Percentiles rank a stretch among this genome's conserved stretches.
Conservation (phyloP, 306 rosid species). For the Castanea sativa region DNA sequence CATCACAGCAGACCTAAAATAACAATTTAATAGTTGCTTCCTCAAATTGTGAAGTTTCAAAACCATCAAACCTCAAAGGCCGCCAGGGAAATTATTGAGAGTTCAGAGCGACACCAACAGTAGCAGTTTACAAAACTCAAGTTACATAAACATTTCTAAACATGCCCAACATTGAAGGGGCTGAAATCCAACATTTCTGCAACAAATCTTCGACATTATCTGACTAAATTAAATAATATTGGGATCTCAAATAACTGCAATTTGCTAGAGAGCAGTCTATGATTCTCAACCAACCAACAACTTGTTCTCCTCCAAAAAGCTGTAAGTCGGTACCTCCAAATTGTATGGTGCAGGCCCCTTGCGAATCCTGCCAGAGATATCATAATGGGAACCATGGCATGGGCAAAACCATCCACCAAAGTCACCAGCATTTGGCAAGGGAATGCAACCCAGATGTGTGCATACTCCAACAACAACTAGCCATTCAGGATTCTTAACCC, state of each 20-base stretch:
- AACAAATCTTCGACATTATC: slow-evolving; percentile 57
- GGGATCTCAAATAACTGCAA: not conserved
- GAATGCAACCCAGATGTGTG: slow-evolving; percentile 90
- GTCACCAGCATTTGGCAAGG: slow-evolving; percentile 88
- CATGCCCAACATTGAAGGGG: slow-evolving; percentile 14
- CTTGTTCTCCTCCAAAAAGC: slow-evolving; percentile 69
- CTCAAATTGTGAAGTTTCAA: slow-evolving; percentile 23
- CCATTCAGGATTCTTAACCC: slow-evolving; percentile 89
- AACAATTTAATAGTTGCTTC: slow-evolving; percentile 14
- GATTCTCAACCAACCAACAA: slow-evolving; percentile 62
- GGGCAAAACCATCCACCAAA: slow-evolving; percentile 94
- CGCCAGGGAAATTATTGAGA: slow-evolving; percentile 44
- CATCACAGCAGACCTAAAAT: not conserved
- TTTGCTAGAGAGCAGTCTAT: not conserved
- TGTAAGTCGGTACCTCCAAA: slow-evolving; percentile 80
- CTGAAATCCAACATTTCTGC: slow-evolving; percentile 29
- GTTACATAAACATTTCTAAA: slow-evolving; percentile 38
- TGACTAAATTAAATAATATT: slow-evolving; percentile 26
- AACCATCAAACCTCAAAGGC: slow-evolving; percentile 26
- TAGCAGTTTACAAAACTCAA: slow-evolving; percentile 16
- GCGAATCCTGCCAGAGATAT: slow-evolving; percentile 78
- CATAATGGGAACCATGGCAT: slow-evolving; percentile 89
- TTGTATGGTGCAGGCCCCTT: slow-evolving; percentile 91
- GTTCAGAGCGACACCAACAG: slow-evolving; percentile 31
- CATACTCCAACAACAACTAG: slow-evolving; percentile 80